Evolutionary conservation across 1,139 yeast genomes (phyloP), one percentile per base, ranked within the genome.

Genomic region (Suhomyces terraborum): DNA sequence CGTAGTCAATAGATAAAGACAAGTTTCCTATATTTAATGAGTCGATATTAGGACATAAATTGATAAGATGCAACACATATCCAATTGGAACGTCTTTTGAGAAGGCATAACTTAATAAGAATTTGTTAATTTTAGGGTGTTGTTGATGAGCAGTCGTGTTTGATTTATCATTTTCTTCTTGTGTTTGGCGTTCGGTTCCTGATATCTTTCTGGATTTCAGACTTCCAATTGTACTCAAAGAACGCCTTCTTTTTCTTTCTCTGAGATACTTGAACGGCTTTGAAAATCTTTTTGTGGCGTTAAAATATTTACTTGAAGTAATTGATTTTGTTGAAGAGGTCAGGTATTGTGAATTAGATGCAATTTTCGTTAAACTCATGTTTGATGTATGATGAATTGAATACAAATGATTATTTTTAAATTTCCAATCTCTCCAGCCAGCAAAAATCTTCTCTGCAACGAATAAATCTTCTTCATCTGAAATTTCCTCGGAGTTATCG

Each of bases 341-440:
- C 48, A 45, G 47, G 8, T 39, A 26, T 18, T 58, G 64, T 1
- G 63, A 53, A 45, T 65, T 58, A 1, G 69, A 59, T 9, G 56
- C 46, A 24, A 58, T 51, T 42, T 61, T 64, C 4, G 66, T 56
- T 28, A 66, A 51, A 27, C 44, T 48, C 9, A 47, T 29, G 1
- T 53, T 41, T 4, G 57, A 51, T 1, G 61, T 54, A 6, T 48
- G 49, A 42, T 61, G 67, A 19, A 62, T 50, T 1, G 73, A 57
- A 57, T 84, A 85, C 21, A 85, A 58, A 1, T 91, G 87, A 58
- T 84, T 88, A 34, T 75, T 77, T 47, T 84, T 74, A 52, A 75
- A 82, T 53, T 86, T 83, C 95, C 95, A 86, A 59, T 88, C 96
- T 55, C 95, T 73, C 96, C 96, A 88, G 10, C 93, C 85, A 0